phyloP scores from a whole-genome alignment of 208 protist genomes.

The Leishmania tarentolae region DNA sequence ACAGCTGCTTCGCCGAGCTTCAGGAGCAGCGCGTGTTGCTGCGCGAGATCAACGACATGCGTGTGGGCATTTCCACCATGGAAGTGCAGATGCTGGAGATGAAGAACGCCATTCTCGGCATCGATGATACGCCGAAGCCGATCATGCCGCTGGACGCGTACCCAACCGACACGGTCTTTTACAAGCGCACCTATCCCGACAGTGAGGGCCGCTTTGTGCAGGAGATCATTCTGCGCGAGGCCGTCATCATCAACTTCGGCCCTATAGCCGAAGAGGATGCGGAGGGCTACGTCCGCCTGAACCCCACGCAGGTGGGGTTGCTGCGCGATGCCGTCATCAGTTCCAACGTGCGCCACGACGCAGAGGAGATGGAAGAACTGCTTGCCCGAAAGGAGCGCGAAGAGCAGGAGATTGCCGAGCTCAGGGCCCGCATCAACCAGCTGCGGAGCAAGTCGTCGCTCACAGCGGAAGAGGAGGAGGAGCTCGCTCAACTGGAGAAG shows the following conservation, averaged over 20 bases:
- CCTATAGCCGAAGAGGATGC: slow-evolving; percentile 37
- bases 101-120: slow-evolving; percentile 54
- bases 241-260: slow-evolving; percentile 72
- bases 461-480: slow-evolving; percentile 73
- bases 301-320: slow-evolving; percentile 31
- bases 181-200: slow-evolving; percentile 49
- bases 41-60: slow-evolving; percentile 79
- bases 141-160: slow-evolving; percentile 47
- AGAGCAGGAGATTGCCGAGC: slow-evolving; percentile 64
- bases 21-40: slow-evolving; percentile 75
- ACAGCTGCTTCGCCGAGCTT: slow-evolving; percentile 69
- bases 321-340: slow-evolving; percentile 43
- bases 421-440: slow-evolving; percentile 52
- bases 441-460: slow-evolving; percentile 47
- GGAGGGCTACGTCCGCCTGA: slow-evolving; percentile 65
- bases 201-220: slow-evolving; percentile 55
- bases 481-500: slow-evolving; percentile 69
- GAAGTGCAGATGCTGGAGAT: slow-evolving; percentile 65
- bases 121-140: slow-evolving; percentile 33
- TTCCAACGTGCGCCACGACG: slow-evolving; percentile 55
- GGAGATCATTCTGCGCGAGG: slow-evolving; percentile 63
- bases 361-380: slow-evolving; percentile 67
- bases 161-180: slow-evolving; percentile 55
- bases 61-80: slow-evolving; percentile 56
- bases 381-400: slow-evolving; percentile 47